Evolutionary conservation across 305 asterid genomes (phyloP).

Genomic region (Lippia alba): DNA sequence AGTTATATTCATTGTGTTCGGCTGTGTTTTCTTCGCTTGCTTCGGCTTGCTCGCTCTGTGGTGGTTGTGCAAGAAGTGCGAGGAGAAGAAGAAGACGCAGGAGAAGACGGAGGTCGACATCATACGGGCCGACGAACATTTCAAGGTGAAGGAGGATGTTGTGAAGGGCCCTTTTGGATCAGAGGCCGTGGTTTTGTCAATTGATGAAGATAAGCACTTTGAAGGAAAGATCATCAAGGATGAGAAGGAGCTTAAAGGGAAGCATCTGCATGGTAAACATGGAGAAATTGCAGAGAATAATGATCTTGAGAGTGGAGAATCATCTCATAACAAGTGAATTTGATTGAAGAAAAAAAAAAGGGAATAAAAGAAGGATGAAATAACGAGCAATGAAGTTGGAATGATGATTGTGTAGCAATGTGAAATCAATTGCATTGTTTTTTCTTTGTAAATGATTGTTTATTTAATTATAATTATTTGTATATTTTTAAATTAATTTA

Average conservation of each 20-base stretch:
- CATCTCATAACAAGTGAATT: slow-evolving; percentile 27
- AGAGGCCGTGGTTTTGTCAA: slow-evolving; percentile 41
- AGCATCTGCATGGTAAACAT: slow-evolving; percentile 38
- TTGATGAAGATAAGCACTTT: slow-evolving; percentile 58
- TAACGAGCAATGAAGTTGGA: too few relatives aligned
- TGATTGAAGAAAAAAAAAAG: not conserved
- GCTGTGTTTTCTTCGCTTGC: slow-evolving; percentile 45
- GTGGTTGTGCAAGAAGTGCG: slow-evolving; percentile 45
- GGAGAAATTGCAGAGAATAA: slow-evolving; percentile 34
- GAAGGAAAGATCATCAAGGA: slow-evolving; percentile 43
- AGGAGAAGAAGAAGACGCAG: slow-evolving; percentile 36
- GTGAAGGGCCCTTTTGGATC: slow-evolving; percentile 53
- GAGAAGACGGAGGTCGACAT: slow-evolving; percentile 40
- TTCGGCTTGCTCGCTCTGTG: slow-evolving; percentile 41
- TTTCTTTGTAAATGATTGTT: not conserved
- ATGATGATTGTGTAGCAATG: too few relatives aligned
- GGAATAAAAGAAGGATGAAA: not conserved
- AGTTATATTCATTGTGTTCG: slow-evolving; percentile 47
- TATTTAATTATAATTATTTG: not conserved
- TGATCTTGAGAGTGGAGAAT: slow-evolving; percentile 49
- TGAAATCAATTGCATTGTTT: not conserved
- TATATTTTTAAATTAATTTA: too few relatives aligned
- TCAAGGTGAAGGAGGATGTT: slow-evolving; percentile 52
- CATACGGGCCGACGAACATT: slow-evolving; percentile 50
- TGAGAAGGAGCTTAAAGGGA: slow-evolving; percentile 37